These are phyloP conservation scores for Sarcomyxa edulis DNA, from an alignment of 768 basidiomycete species.

Conservation along the genomic window DNA sequence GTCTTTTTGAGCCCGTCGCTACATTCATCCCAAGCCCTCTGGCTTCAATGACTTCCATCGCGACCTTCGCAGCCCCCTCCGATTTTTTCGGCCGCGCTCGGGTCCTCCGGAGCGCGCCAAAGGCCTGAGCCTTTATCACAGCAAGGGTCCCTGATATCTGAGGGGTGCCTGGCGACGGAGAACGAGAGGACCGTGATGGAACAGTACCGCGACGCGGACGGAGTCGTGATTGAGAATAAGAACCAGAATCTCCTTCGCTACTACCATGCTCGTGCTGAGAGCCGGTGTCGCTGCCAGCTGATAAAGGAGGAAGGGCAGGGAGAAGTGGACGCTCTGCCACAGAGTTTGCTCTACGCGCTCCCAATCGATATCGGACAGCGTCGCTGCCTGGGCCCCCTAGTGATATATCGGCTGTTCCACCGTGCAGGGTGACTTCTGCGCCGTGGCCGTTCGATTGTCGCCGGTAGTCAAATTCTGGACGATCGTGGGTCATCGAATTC, in stretches of 20 bases:
- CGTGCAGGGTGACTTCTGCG: conserved; percentile 66
- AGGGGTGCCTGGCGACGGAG: conserved; percentile 39
- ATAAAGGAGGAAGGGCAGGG: conserved; percentile 41
- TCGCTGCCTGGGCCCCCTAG: conserved; percentile 46
- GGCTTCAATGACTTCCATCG: conserved; percentile 77
- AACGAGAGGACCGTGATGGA: conserved; percentile 43
- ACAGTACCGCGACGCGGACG: conserved; percentile 42
- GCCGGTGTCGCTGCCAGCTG: conserved; percentile 46
- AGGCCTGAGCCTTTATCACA: conserved; percentile 88
- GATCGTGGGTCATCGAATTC: conserved; percentile 44
- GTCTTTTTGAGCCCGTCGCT: conserved; percentile 37
- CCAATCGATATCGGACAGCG: conserved; percentile 55
- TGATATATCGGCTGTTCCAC: conserved; percentile 70
- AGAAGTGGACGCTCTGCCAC: conserved; percentile 43
- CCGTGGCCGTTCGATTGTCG: conserved; percentile 44
- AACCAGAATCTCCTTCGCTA: conserved; percentile 48
- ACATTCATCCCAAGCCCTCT: conserved; percentile 57
- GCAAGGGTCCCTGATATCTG: conserved; percentile 75
- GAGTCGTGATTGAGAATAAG: conserved; percentile 34
- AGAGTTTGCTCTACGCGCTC: conserved; percentile 41
- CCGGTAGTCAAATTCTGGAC: conserved; percentile 63
- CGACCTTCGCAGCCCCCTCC: conserved; percentile 63
- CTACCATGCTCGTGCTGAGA: conserved; percentile 49
- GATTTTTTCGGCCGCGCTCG: conserved; percentile 69
- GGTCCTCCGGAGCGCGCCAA: conserved; percentile 78